Base-by-base conservation (phyloP, 768 basidiomycete species). In the Pulveroboletus sp. region DNA sequence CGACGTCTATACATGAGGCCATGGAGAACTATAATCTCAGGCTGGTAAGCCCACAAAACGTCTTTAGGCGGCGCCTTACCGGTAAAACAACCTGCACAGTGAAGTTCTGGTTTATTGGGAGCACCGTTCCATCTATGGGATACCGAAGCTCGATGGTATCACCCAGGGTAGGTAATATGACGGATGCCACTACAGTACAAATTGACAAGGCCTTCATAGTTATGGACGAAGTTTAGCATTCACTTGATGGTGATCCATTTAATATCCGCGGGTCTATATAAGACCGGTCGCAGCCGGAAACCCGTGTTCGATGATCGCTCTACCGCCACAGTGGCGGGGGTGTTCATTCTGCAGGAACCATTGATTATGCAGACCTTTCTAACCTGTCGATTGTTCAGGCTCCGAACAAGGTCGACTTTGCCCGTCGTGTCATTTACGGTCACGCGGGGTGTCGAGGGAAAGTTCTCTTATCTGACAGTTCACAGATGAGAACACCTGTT, bases 111-210 rank as follows among this genome's bases (percentile, higher is more conserved):
- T 52, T 58, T 24, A 42, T 49, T 6, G 38, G 41, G 34, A 65
- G 50, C 6, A 54, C 47, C 6, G 47, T 39, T 23, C 61, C 61
- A 39, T 61, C 52, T 7, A 21, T 40, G 9, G 64, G 63, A 41
- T 54, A 56, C 14, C 55, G 41, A 39, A 62, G 38, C 25, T 63
- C 56, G 32, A 58, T 56, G 10, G 56, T 62, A 5, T 57, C 52
- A 4, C 52, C 50, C 2, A 60, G 36, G 13, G 14, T 48, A n/a
- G 42, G 51, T 20, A 32, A 31, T 20, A 49, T 10, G 12, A 40
- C 37, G 2, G 45, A 53, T 23, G 41, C 40, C 29, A 40, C 16
- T 19, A 55, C 34, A 25, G 19, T 35, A 11, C 25, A 43, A 23
- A 34, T 10, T 0, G 42, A n/a, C 25, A 50, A 21, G 14, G 35